Conservation (phyloP, 805 yeast genomes). For the Hanseniaspora clermontiae region DNA sequence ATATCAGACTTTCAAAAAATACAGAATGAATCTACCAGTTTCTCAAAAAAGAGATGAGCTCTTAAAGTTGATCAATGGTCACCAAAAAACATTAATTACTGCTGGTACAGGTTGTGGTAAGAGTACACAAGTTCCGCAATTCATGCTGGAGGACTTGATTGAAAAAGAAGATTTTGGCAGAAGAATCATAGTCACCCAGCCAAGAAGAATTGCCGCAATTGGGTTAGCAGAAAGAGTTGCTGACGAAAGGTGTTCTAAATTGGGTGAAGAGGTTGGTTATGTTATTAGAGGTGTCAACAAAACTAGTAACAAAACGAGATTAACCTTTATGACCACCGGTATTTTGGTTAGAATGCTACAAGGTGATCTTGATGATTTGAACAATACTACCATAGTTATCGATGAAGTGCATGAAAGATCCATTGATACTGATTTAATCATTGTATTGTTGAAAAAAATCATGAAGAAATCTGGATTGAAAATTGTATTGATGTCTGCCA, state of each 20-base stretch:
- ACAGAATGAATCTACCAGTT: conserved; percentile 63
- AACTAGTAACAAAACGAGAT: conserved; percentile 45
- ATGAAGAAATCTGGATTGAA: conserved; percentile 38
- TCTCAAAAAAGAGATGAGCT: conserved; percentile 56
- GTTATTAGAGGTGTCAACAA: conserved; percentile 81
- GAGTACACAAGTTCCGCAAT: conserved; percentile 89
- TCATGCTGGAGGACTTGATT: conserved; percentile 57
- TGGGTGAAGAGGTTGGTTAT: conserved; percentile 66
- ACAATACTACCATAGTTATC: conserved; percentile 53
- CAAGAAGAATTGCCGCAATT: conserved; percentile 88
- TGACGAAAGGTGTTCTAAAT: conserved; percentile 48
- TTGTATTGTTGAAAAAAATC: conserved; percentile 61
- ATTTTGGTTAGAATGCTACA: conserved; percentile 78
- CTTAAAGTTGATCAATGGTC: conserved; percentile 40
- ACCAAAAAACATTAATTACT: conserved; percentile 65
- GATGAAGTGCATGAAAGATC: conserved; percentile 98
- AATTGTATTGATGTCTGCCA: conserved; percentile 84
- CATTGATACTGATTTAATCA: conserved; percentile 72
- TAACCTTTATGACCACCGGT: conserved; percentile 89
- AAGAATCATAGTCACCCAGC: conserved; percentile 79
- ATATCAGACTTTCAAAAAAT: conserved; percentile 31
- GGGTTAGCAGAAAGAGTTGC: conserved; percentile 89
- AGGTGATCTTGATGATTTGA: conserved; percentile 32
- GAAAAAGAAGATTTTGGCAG: conserved; percentile 34
- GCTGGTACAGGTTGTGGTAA: conserved; percentile 99